Percentiles rank a stretch among this genome's conserved stretches.
Conservation (phyloP, 306 rosid species). For the Albizia julibrissin region DNA sequence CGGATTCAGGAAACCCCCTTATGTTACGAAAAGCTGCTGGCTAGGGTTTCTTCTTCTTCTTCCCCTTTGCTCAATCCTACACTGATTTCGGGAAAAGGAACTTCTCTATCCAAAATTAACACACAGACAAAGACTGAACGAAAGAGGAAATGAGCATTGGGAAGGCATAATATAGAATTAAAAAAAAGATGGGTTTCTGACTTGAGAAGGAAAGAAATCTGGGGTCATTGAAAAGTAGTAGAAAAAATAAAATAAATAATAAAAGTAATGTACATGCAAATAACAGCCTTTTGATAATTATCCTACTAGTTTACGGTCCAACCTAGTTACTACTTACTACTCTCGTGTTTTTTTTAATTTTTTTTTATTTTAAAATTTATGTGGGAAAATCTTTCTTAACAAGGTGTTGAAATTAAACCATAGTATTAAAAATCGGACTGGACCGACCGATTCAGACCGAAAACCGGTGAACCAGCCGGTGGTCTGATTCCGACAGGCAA, state of each 20-base stretch:
- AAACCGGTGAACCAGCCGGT: too few species aligned
- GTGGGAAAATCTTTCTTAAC: too few species aligned
- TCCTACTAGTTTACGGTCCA: background rate
- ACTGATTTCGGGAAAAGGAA: background rate
- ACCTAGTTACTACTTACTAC: background rate
- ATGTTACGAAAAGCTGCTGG: background rate
- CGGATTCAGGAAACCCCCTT: background rate
- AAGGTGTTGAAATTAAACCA: too few species aligned
- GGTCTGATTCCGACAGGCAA: too few species aligned
- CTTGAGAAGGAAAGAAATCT: background rate
- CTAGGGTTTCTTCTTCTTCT: constrained; percentile 28
- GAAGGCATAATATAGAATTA: background rate
- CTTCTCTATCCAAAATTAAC: background rate
- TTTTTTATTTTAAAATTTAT: too few species aligned
- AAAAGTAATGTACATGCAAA: background rate
- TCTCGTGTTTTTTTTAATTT: too few species aligned
- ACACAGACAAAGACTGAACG: background rate
- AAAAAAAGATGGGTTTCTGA: background rate
- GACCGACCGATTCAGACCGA: too few species aligned
- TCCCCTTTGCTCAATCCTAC: background rate
- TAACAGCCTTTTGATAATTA: background rate
- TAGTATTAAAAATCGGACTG: too few species aligned
- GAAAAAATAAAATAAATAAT: background rate
- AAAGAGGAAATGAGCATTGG: background rate
- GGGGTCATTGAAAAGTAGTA: background rate